Evolutionary conservation across 352 stramenopile genomes (phyloP), one percentile per base, ranked within the genome.

Genomic region (Elongisporangium senticosum): DNA sequence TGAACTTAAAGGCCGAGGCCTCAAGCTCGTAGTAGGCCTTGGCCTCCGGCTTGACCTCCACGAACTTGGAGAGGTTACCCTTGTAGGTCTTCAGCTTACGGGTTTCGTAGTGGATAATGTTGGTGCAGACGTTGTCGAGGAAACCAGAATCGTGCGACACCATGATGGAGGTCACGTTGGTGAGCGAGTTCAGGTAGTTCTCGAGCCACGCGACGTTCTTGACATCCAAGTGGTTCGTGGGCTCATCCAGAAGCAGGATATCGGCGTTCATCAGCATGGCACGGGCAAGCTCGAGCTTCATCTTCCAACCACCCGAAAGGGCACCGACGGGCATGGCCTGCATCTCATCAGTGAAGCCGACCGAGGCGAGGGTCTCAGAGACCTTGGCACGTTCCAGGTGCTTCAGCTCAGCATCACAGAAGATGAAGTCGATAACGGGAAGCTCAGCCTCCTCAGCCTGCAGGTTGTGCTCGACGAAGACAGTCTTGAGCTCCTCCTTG

Each of bases 51-150:
- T 93, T 89, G 53, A 87, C 65, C 72, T 93, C 77, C 8, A 95
- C 86, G 57, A 95, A 95, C 60, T 86, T 74, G 2, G 82, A 91
- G 2, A 95, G 74, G 71, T 91, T 93, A 15, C 86, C 86, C 71
- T 90, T 89, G 77, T 95, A 95, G 59, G 81, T 91, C 80, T 91
- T 91, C 50, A 95, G 71, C 82, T 95, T 91, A 52, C 80, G 94
- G 66, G 83, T 93, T 69, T 98, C 93, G 83, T 99, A 98, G 78
- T 99, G 91, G 59, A 99, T 96, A 23, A 98, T 98, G 81, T 99
- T 97, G 2, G 97, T 99, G 67, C 88, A 98, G 13, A 98, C 94
- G 65, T 96, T 97, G 83, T 99, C 98, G 19, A 99, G 74, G 79
- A 99, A 99, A 14, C 88, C 86, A 21, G 96, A 92, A 80, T 99